phyloP scores from a whole-genome alignment of 1,139 yeast species.

The Blastobotrys illinoisensis region DNA sequence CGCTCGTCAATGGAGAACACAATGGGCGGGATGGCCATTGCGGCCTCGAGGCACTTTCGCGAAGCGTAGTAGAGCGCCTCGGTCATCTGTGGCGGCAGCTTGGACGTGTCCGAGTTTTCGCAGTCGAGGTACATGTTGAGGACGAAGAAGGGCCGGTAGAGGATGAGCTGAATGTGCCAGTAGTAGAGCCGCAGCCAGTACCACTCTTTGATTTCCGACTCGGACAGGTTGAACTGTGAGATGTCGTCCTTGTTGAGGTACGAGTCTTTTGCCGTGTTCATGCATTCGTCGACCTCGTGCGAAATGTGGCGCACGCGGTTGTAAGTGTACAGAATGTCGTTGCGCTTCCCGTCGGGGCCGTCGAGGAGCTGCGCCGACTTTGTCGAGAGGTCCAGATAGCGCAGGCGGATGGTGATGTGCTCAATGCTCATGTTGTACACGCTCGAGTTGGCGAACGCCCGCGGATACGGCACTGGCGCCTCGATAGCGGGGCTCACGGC shows the following conservation, averaged over 20 bases:
- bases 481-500: conserved; percentile 10
- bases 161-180: conserved; percentile 74
- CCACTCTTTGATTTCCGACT: conserved; percentile 11
- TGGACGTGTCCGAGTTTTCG: conserved; percentile 4
- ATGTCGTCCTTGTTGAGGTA: conserved; percentile 3
- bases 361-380: not conserved
- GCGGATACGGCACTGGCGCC: conserved; percentile 6
- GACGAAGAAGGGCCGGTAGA: conserved; percentile 69
- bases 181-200: conserved; percentile 32
- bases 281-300: conserved; percentile 1
- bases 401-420: conserved; percentile 4
- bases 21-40: conserved; percentile 9
- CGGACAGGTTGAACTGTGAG: conserved; percentile 4
- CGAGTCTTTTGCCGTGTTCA: not conserved
- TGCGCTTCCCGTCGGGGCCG: not conserved
- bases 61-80: conserved; percentile 8
- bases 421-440: conserved; percentile 8
- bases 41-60: conserved; percentile 9
- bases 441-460: conserved; percentile 7
- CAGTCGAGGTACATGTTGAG: conserved; percentile 7
- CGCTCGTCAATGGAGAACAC: conserved; percentile 6
- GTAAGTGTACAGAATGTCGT: conserved; percentile 1
- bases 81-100: conserved; percentile 3
- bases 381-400: conserved; percentile 1
- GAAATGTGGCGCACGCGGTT: conserved; percentile 1